phyloP scores from a whole-genome alignment of 345 rosid genomes.

The Hibiscus mutabilis region DNA sequence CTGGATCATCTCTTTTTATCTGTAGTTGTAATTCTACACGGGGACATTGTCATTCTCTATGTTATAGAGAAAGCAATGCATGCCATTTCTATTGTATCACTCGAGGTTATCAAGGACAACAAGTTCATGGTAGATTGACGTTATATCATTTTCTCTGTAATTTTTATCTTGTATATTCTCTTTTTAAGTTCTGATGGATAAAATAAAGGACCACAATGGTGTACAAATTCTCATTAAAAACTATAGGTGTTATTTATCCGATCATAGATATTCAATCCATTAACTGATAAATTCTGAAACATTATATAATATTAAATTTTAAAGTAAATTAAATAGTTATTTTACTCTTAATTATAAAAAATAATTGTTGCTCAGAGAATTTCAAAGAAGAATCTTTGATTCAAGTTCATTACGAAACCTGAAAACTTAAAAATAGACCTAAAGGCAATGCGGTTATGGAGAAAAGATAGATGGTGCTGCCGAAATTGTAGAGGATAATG shows the following conservation, averaged over 20 bases:
- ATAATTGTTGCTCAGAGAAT: too few relatives aligned
- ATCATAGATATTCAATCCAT: neutral
- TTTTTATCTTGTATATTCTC: neutral
- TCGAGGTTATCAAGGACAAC: conserved; percentile 11
- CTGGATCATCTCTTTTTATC: conserved; percentile 2
- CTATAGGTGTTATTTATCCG: too few relatives aligned
- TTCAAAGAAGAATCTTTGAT: too few relatives aligned
- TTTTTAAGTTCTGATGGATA: neutral
- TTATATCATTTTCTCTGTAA: neutral
- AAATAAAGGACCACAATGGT: neutral
- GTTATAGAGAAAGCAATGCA: conserved; percentile 5
- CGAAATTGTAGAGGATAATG: too few relatives aligned
- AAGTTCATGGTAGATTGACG: conserved; percentile 10
- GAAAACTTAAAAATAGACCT: too few relatives aligned
- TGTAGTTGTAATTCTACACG: neutral
- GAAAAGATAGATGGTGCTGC: too few relatives aligned
- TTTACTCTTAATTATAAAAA: too few relatives aligned
- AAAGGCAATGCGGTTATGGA: too few relatives aligned
- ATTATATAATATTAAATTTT: too few relatives aligned
- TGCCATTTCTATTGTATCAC: conserved; percentile 14
- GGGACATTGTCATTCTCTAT: neutral
- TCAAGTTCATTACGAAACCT: too few relatives aligned
- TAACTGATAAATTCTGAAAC: neutral
- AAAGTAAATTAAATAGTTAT: too few relatives aligned
- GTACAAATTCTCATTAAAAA: too few relatives aligned